Evolutionary conservation across 2,329 filamentous ascomycete genomes (phyloP).

Genomic region (Pyricularia grisea): DNA sequence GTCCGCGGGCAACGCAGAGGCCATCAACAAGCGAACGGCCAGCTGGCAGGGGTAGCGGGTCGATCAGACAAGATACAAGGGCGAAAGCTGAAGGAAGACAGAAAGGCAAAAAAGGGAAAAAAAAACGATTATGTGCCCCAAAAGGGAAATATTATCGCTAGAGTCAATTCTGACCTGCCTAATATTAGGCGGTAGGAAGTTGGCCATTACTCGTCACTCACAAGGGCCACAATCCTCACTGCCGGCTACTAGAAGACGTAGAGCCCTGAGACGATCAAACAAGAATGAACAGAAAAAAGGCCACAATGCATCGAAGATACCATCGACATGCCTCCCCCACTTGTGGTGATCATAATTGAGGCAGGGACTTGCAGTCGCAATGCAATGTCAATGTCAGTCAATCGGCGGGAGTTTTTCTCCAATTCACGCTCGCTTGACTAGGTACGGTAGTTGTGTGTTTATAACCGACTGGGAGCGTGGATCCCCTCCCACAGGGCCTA

Average conservation of each 20-base stretch:
- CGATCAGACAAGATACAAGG: slow-evolving; percentile 8
- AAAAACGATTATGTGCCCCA: no score
- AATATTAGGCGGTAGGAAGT: no score
- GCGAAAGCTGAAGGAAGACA: neutral
- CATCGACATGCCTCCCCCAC: no score
- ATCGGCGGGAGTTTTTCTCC: neutral
- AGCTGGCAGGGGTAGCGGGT: slow-evolving; percentile 9
- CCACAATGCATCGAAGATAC: no score
- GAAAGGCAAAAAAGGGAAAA: no score
- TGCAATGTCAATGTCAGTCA: neutral
- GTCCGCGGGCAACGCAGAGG: no score
- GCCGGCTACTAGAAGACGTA: neutral
- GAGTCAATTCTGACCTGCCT: no score
- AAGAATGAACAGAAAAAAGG: no score
- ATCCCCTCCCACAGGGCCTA: neutral
- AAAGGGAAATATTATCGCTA: no score
- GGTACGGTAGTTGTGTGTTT: neutral
- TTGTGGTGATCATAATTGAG: neutral
- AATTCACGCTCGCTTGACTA: neutral
- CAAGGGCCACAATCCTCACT: neutral
- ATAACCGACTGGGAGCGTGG: neutral
- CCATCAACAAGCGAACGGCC: neutral
- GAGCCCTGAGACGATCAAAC: neutral
- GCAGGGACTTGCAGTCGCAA: neutral
- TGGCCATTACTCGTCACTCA: neutral